A percentile compares a stretch with the other conserved stretches of the same genome.
Evolutionary conservation across 768 basidiomycete species (phyloP).

Genomic region (Pisolithus microcarpus): DNA sequence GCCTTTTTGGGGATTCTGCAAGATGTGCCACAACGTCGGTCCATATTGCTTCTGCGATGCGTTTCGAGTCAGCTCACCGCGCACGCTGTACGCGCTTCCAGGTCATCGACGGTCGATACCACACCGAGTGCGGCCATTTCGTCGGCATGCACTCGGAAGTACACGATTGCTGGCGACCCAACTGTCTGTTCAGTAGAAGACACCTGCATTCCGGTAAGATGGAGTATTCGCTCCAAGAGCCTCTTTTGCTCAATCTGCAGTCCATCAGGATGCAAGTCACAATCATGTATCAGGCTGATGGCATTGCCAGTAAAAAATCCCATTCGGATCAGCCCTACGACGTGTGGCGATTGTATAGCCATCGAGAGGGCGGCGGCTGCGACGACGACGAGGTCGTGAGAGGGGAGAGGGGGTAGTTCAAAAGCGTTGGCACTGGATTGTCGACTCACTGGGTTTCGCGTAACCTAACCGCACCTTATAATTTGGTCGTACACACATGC

Average conservation of each 20-base stretch:
- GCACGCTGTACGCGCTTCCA: slow-evolving; percentile 18
- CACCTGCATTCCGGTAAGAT: slow-evolving; percentile 52
- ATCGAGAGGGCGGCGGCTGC: background rate
- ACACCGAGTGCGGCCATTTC: slow-evolving; percentile 66
- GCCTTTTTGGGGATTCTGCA: slow-evolving; percentile 10
- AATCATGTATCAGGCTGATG: slow-evolving; percentile 59
- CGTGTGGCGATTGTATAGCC: slow-evolving; percentile 29
- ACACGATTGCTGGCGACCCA: slow-evolving; percentile 56
- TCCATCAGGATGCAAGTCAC: slow-evolving; percentile 45
- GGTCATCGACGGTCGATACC: slow-evolving; percentile 73
- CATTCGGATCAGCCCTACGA: slow-evolving; percentile 58
- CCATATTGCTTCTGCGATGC: background rate
- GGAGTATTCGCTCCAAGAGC: slow-evolving; percentile 6
- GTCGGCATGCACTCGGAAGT: slow-evolving; percentile 60
- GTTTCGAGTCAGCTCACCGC: background rate
- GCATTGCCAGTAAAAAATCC: slow-evolving; percentile 60
- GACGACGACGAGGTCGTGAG: slow-evolving; percentile 16
- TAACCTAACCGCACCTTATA: slow-evolving; percentile 16
- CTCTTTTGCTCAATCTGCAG: slow-evolving; percentile 9
- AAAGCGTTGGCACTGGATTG: slow-evolving; percentile 16
- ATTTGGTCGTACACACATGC: slow-evolving; percentile 1
- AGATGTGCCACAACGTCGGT: slow-evolving; percentile 73
- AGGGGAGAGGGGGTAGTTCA: background rate
- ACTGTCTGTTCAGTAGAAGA: slow-evolving; percentile 66
- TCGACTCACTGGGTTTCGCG: slow-evolving; percentile 6